Evolutionary conservation across 805 yeast genomes (phyloP).

Genomic region (Schizosaccharomyces lindneri): DNA sequence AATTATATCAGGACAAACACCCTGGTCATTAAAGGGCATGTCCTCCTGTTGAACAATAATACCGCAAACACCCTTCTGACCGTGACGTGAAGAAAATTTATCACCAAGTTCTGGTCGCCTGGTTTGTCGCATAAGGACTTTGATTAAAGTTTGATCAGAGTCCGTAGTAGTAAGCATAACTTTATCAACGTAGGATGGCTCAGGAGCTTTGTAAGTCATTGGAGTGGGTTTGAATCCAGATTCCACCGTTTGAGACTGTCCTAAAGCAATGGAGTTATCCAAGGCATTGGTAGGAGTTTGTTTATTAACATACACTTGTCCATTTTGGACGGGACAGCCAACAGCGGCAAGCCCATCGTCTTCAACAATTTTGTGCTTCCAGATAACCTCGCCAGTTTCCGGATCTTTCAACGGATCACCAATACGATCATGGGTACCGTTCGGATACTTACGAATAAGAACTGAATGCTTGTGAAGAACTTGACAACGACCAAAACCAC

Average conservation of each 20-base stretch:
- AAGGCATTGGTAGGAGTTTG: slow-evolving; percentile 65
- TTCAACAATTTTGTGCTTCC: slow-evolving; percentile 68
- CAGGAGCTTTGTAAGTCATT: slow-evolving; percentile 78
- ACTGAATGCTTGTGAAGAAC: slow-evolving; percentile 80
- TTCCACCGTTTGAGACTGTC: slow-evolving; percentile 11
- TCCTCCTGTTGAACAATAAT: slow-evolving; percentile 93
- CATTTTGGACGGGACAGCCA: slow-evolving; percentile 70
- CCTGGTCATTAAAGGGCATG: slow-evolving; percentile 81
- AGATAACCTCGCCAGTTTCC: slow-evolving; percentile 48
- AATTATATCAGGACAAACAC: slow-evolving; percentile 81
- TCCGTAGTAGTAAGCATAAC: slow-evolving; percentile 93
- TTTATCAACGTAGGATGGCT: slow-evolving; percentile 83
- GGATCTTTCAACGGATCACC: slow-evolving; percentile 63
- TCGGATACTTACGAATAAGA: slow-evolving; percentile 70
- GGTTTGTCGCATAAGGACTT: slow-evolving; percentile 78
- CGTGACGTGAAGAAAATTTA: slow-evolving; percentile 90
- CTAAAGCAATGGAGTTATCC: slow-evolving; percentile 27
- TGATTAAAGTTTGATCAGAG: slow-evolving; percentile 79
- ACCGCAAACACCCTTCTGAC: slow-evolving; percentile 98
- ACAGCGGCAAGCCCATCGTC: slow-evolving; percentile 94
- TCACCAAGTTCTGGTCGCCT: slow-evolving; percentile 96
- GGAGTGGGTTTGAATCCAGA: slow-evolving; percentile 75
- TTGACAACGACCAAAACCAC: slow-evolving; percentile 96
- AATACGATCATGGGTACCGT: slow-evolving; percentile 75
- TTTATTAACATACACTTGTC: slow-evolving; percentile 84